Base-by-base conservation (phyloP, 192 early-diverging fungal genomes). In the Coemansia sp. region DNA sequence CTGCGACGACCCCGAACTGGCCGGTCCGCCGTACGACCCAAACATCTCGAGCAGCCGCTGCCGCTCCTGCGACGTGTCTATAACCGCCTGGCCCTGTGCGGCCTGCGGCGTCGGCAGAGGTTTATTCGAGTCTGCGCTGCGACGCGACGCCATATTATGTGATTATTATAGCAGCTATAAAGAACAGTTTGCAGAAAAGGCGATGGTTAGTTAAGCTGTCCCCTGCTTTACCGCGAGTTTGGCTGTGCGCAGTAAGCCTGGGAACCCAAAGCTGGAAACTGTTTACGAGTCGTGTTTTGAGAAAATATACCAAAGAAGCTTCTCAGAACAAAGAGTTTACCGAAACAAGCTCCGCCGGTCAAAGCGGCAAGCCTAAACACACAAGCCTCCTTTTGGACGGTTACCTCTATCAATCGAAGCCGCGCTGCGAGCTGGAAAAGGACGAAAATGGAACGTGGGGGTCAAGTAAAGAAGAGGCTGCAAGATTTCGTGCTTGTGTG, bases 1-100 rank as follows among this genome's bases (percentile, higher is more conserved):
- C 57, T 68, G 65, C 25, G 72, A 80, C 14, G 76, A 79, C 17
- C 76, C 67, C 1, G 76, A 73, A 53, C 76, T 79, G 49, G 64
- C 69, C 14, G 39, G 58, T 10, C 57, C 50, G 22, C 60, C 60
- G 24, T 69, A 75, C 2, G 45, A 45, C 22, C 73, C 73, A 59
- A 75, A 65, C 19, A 69, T 37, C 27, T 60, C 63, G 66, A 75
- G 68, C 12, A 75, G 38, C 29, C 59, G 73, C 47, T 65, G 62
- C 29, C 73, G 63, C 43, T 69, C 63, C 10, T 60, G 62, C 39
- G 53, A 24, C 4, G 59, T 59, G 35, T 48, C 50, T 67, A 65
- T 59, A 14, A 15, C 38, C 4, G 21, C 11, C 14, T 45, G 41
- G 21, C 57, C 39, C 19, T 45, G 35, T n/a, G 23, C 57, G 38